Conservation (phyloP, 2,329 filamentous ascomycete species). For the Botryosphaeria agaves region DNA sequence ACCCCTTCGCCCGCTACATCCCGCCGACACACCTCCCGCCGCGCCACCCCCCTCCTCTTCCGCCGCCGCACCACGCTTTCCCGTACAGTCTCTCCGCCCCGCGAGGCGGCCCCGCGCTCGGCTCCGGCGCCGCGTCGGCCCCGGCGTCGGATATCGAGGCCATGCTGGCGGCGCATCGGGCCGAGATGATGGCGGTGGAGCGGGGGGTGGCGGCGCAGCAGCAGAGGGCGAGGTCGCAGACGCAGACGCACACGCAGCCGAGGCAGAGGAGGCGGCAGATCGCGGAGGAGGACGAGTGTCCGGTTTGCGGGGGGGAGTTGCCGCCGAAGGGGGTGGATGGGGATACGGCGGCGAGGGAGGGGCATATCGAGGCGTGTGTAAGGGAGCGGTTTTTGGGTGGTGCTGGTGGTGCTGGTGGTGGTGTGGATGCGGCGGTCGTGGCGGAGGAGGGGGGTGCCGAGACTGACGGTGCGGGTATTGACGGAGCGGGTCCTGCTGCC, state of each 20-base stretch:
- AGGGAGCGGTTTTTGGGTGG: not conserved
- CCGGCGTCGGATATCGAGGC: no score
- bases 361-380: slow-evolving; percentile 27
- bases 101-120: not conserved
- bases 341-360: slow-evolving; percentile 22
- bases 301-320: slow-evolving; percentile 56
- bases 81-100: slow-evolving; percentile 1
- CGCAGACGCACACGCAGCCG: no score
- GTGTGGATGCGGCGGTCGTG: not conserved
- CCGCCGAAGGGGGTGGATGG: slow-evolving; percentile 30
- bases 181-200: no score
- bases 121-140: not conserved
- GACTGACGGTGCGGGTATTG: no score
- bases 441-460: no score
- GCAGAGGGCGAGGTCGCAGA: no score
- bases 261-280: slow-evolving; percentile 16
- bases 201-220: no score
- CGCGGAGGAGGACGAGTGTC: slow-evolving; percentile 60
- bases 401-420: no score
- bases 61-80: slow-evolving; percentile 2
- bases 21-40: slow-evolving; percentile 1
- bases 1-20: no score
- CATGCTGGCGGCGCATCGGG: no score
- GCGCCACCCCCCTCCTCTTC: not conserved
- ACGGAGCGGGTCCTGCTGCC: no score